Evolutionary conservation across 345 rosid genomes (phyloP).

Genomic region (Aegle marmelos): DNA sequence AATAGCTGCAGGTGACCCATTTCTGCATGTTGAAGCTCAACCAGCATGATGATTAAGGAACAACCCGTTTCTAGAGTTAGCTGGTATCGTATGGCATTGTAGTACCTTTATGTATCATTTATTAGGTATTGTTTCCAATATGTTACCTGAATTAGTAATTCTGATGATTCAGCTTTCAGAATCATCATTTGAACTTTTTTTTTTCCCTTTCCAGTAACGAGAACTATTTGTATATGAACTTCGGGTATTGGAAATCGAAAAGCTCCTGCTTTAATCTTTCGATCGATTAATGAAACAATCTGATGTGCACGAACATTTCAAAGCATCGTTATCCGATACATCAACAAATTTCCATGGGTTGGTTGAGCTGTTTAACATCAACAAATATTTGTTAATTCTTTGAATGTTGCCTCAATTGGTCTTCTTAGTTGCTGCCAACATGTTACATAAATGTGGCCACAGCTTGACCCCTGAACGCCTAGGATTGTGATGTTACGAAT

Average conservation of each 20-base stretch:
- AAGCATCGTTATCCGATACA: no score
- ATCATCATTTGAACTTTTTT: neutral
- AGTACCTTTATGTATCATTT: no score
- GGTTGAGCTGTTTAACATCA: neutral
- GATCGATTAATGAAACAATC: neutral
- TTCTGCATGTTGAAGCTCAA: neutral
- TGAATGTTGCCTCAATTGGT: neutral
- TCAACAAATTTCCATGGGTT: neutral
- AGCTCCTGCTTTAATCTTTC: neutral
- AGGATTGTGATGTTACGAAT: neutral
- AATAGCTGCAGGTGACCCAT: slow-evolving; percentile 28
- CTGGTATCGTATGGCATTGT: neutral
- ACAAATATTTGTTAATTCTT: neutral
- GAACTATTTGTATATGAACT: slow-evolving; percentile 6
- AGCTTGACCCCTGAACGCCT: neutral
- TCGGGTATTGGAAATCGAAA: slow-evolving; percentile 2
- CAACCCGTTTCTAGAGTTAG: slow-evolving; percentile 17
- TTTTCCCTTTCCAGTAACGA: neutral
- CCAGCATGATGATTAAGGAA: slow-evolving; percentile 16
- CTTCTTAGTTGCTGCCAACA: neutral
- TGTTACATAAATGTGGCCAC: neutral
- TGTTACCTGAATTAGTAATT: neutral
- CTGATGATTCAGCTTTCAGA: neutral
- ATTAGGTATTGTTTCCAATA: neutral
- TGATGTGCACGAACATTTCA: no score